Evolutionary conservation across 352 stramenopile species (phyloP).

Genomic region (Pythium aristosporum): DNA sequence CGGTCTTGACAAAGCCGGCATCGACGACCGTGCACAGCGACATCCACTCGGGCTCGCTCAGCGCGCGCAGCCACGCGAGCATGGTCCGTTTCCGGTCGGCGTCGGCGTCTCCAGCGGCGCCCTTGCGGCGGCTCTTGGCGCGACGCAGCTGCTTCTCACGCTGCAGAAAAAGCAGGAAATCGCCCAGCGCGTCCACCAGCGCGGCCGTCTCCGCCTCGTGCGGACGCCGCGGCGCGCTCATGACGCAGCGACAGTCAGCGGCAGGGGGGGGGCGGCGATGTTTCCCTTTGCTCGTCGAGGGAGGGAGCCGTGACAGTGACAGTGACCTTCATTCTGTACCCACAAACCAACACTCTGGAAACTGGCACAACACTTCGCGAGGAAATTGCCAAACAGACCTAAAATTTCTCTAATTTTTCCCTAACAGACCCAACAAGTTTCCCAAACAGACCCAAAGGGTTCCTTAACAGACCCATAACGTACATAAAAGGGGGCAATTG

Average conservation of each 20-base stretch:
- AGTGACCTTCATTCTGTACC: slow-evolving; percentile 13
- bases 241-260: neutral
- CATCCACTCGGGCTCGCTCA: slow-evolving; percentile 44
- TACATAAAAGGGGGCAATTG: too few species aligned
- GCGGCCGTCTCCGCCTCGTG: slow-evolving; percentile 17
- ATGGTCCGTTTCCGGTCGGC: slow-evolving; percentile 36
- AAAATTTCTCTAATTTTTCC: too few species aligned
- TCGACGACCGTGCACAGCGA: slow-evolving; percentile 70
- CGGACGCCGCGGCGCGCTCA: neutral
- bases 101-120: neutral
- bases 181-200: slow-evolving; percentile 47
- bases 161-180: slow-evolving; percentile 50
- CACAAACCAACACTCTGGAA: slow-evolving; percentile 10
- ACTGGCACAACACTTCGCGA: too few species aligned
- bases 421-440: too few species aligned
- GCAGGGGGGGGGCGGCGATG: neutral
- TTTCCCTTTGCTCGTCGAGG: slow-evolving; percentile 1
- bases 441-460: too few species aligned
- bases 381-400: too few species aligned
- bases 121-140: slow-evolving; percentile 10
- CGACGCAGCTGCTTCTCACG: slow-evolving; percentile 22
- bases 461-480: too few species aligned
- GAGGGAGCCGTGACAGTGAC: neutral
- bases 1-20: slow-evolving; percentile 71
- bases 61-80: slow-evolving; percentile 48